Evolutionary conservation across 2,329 filamentous ascomycete species (phyloP).

Genomic region (Fusarium sp.): DNA sequence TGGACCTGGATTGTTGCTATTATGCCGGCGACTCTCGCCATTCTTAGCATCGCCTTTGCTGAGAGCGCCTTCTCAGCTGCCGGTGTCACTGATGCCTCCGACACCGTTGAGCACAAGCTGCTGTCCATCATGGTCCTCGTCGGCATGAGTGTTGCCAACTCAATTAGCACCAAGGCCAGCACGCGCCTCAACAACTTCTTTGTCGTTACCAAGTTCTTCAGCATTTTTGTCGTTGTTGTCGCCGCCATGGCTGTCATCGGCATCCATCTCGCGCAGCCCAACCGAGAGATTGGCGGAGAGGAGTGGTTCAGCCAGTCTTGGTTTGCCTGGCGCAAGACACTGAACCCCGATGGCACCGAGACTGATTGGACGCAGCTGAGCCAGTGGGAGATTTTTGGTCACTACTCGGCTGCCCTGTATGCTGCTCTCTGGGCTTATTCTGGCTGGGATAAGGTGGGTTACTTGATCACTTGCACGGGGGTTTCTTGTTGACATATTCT

Average conservation of each 20-base stretch:
- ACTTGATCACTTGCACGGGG: neutral
- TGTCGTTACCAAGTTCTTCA: slow-evolving; percentile 65
- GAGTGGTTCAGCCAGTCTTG: slow-evolving; percentile 67
- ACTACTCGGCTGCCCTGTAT: slow-evolving; percentile 71
- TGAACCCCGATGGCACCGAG: slow-evolving; percentile 61
- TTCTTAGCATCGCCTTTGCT: slow-evolving; percentile 73
- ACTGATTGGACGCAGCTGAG: slow-evolving; percentile 62
- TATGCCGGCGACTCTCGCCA: slow-evolving; percentile 73
- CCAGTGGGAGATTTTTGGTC: slow-evolving; percentile 69
- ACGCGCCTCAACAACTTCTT: slow-evolving; percentile 68
- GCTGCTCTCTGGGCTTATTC: slow-evolving; percentile 74
- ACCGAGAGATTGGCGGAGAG: slow-evolving; percentile 55
- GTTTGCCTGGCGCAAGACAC: slow-evolving; percentile 64
- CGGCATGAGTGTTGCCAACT: slow-evolving; percentile 63
- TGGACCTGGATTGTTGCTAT: slow-evolving; percentile 75
- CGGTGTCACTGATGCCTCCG: slow-evolving; percentile 59
- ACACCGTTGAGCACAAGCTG: slow-evolving; percentile 61
- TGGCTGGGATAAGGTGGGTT: slow-evolving; percentile 72
- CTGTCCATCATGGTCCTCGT: slow-evolving; percentile 62
- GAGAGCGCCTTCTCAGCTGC: slow-evolving; percentile 68
- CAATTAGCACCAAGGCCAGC: slow-evolving; percentile 66
- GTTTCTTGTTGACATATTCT: neutral
- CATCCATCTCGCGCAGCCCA: slow-evolving; percentile 53
- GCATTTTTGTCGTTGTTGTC: slow-evolving; percentile 60
- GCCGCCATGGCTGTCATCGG: slow-evolving; percentile 61